phyloP scores from a whole-genome alignment of 176 grass and related monocot species.

The Phoenix roebelenii region DNA sequence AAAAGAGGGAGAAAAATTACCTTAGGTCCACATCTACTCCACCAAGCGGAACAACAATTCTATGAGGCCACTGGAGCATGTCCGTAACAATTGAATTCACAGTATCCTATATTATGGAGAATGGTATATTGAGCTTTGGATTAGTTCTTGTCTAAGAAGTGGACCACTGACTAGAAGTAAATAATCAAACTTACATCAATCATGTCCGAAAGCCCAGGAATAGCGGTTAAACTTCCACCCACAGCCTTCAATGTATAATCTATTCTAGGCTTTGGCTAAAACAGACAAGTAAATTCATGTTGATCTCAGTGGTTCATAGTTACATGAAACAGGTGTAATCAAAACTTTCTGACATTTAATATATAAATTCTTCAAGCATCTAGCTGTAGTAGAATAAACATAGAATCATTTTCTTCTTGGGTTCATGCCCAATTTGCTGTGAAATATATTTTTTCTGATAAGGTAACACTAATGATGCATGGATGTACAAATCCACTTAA shows the following conservation, averaged over 20 bases:
- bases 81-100: constrained; percentile 82
- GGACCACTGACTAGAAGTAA: no score
- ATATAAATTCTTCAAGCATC: no score
- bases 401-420: no score
- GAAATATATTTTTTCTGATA: no score
- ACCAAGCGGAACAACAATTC: constrained; percentile 83
- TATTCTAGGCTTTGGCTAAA: constrained; percentile 86
- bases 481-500: no score
- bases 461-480: no score
- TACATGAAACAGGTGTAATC: no score
- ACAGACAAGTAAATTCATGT: not conserved
- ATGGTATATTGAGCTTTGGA: not conserved
- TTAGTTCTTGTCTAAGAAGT: no score
- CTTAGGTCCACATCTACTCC: constrained; percentile 75
- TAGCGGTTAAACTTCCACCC: constrained; percentile 87
- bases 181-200: constrained; percentile 53
- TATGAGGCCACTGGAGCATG: constrained; percentile 98
- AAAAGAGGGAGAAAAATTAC: constrained; percentile 13
- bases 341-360: no score
- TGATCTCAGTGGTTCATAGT: no score
- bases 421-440: no score
- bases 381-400: no score
- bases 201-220: constrained; percentile 95
- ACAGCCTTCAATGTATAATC: constrained; percentile 92
- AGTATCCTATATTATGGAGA: constrained; percentile 45